Conservation (phyloP, 768 basidiomycete species). For the Thelephora ganbajun region DNA sequence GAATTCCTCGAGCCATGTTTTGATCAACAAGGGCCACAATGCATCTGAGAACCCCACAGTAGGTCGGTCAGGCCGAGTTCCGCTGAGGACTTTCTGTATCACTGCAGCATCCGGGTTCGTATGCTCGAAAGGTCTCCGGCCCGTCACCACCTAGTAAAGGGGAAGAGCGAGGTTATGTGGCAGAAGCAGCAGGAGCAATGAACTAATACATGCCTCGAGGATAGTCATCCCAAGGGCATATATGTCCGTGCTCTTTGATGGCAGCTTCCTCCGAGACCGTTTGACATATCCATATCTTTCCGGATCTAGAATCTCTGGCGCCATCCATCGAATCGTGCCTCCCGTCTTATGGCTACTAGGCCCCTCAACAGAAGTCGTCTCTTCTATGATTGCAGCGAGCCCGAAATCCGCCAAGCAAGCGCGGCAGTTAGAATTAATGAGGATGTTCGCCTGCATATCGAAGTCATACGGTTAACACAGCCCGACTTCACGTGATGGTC, state of each 20-base stretch:
- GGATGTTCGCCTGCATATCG: slow-evolving; percentile 5
- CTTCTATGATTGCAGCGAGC: slow-evolving; percentile 1
- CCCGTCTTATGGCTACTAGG: neutral
- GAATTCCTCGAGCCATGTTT: too few species aligned
- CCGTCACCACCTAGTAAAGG: too few species aligned
- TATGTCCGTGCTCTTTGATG: neutral
- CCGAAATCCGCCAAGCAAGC: slow-evolving; percentile 8
- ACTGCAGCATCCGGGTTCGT: too few species aligned
- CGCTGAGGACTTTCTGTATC: too few species aligned
- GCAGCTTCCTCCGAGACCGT: neutral
- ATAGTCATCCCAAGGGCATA: neutral
- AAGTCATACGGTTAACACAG: neutral
- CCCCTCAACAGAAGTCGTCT: neutral
- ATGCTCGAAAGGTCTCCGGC: too few species aligned
- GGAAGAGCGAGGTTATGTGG: neutral
- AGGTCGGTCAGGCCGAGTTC: too few species aligned
- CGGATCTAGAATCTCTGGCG: slow-evolving; percentile 4
- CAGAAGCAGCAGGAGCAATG: neutral
- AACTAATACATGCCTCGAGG: neutral
- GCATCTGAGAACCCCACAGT: too few species aligned
- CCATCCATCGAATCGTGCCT: too few species aligned
- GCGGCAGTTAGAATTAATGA: slow-evolving; percentile 3
- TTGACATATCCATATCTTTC: neutral
- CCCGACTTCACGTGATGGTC: neutral
- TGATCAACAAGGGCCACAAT: too few species aligned